These are phyloP conservation scores for Hansfordia pulvinata DNA, from an alignment of 2,329 filamentous ascomycete species.

Conservation along the genomic window DNA sequence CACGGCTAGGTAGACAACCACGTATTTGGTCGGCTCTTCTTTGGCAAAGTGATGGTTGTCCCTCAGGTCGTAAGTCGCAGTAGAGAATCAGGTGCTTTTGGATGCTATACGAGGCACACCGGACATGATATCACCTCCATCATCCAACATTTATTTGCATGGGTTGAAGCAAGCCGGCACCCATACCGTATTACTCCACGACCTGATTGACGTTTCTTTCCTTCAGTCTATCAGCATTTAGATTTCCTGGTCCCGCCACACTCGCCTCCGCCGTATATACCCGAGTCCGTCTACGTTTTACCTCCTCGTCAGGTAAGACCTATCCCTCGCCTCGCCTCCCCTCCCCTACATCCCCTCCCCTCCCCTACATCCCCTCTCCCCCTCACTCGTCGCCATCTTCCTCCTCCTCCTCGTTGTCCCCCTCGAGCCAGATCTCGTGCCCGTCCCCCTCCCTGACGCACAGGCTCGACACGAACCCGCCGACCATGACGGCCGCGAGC, in stretches of 20 bases:
- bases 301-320: no score
- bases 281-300: background rate
- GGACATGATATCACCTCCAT: no score
- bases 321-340: no score
- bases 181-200: no score
- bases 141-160: no score
- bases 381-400: slow-evolving; percentile 20
- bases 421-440: slow-evolving; percentile 51
- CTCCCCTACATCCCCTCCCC: background rate
- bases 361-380: slow-evolving; percentile 3
- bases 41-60: no score
- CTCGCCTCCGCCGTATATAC: background rate
- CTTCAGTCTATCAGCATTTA: background rate
- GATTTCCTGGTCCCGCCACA: background rate
- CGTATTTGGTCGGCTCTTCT: no score
- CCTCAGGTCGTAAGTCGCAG: no score
- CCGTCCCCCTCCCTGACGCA: slow-evolving; percentile 48
- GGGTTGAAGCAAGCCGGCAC: no score
- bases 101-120: no score
- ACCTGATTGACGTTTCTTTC: slow-evolving; percentile 6
- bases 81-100: no score
- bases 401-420: slow-evolving; percentile 48
- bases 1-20: no score
- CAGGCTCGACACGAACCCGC: slow-evolving; percentile 34
- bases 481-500: slow-evolving; percentile 29